Evolutionary conservation across 495 filamentous ascomycete genomes (phyloP), one percentile per base, ranked within the genome.

Genomic region (Penicillium bialowiezense): DNA sequence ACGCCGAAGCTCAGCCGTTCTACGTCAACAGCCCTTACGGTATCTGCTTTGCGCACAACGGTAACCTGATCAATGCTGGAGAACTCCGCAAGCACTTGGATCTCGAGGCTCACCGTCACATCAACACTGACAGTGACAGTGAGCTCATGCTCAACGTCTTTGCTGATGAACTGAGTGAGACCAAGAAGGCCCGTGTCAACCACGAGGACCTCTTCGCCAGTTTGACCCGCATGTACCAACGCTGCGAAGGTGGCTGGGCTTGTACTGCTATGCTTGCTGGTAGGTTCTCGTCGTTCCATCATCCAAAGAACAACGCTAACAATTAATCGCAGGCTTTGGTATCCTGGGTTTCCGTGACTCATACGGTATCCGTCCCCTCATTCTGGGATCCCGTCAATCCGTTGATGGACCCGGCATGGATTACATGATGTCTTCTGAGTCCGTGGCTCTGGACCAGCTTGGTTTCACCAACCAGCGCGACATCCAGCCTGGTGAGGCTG

Each of bases 341-440:
- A 78, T 97, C 37, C 77, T 96, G 15, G 92, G 87, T 37, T 97
- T 97, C 78, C 80, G 89, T 47, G 93, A 97, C 67, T 76, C 83
- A 7, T 83, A 92, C 56, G 93, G 91, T 55, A 98, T 98, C 53
- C 86, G 93, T 24, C 93, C 93, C 1, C 76, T 98, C 42, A 79
- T 91, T 33, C 74, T 97, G 5, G 93, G 93, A 36, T 86, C 82
- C 55, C 80, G 88, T 33, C 78, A 80, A 3, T 87, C 86, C 0
- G 61, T 84, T n/a, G 73, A 77, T 44, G 78, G 79, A 20, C 77
- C 81, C 0, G 87, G 86, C 17, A 88, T 63, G 44, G 93, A 97
- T 70, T 98, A 97, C 72, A 95, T 97, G 88, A 84, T 98, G 76
- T 89, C 93, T 0, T 96, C 90, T n/a, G 93, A 98, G 69, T 93